phyloP scores from a whole-genome alignment of 768 basidiomycete species.

The Lactifluus piperatus region DNA sequence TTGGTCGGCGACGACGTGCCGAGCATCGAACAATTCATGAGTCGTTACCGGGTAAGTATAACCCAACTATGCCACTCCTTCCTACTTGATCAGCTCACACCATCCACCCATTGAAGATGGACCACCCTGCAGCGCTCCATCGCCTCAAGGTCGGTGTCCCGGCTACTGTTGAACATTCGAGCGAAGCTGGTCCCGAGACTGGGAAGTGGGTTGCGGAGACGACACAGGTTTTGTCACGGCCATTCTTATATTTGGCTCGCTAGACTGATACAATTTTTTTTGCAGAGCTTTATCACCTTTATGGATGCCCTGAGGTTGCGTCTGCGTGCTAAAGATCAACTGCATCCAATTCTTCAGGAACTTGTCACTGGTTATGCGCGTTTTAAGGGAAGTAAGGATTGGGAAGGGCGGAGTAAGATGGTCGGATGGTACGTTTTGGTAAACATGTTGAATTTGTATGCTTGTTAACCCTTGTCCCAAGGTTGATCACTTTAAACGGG shows the following conservation, averaged over 20 bases:
- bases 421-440: slow-evolving; percentile 66
- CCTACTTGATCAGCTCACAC: not conserved
- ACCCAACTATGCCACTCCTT: not conserved
- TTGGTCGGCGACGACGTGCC: slow-evolving; percentile 86
- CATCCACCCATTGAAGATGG: slow-evolving; percentile 50
- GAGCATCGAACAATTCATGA: slow-evolving; percentile 87
- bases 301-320: slow-evolving; percentile 95
- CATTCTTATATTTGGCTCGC: not conserved
- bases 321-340: slow-evolving; percentile 92
- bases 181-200: slow-evolving; percentile 85
- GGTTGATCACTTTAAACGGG: slow-evolving; percentile 92
- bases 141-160: slow-evolving; percentile 88
- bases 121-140: slow-evolving; percentile 87
- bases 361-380: slow-evolving; percentile 91
- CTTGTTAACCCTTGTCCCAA: slow-evolving; percentile 25
- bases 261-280: not conserved
- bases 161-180: slow-evolving; percentile 92
- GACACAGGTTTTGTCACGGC: slow-evolving; percentile 59
- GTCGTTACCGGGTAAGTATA: slow-evolving; percentile 49
- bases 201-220: slow-evolving; percentile 98
- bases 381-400: slow-evolving; percentile 91
- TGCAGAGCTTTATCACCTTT: slow-evolving; percentile 92
- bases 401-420: slow-evolving; percentile 93
- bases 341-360: slow-evolving; percentile 91
- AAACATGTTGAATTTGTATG: not conserved